Percentiles rank a stretch among this genome's conserved stretches.
Evolutionary conservation across 495 filamentous ascomycete genomes (phyloP).

Genomic region (Aeminium ludgeri): DNA sequence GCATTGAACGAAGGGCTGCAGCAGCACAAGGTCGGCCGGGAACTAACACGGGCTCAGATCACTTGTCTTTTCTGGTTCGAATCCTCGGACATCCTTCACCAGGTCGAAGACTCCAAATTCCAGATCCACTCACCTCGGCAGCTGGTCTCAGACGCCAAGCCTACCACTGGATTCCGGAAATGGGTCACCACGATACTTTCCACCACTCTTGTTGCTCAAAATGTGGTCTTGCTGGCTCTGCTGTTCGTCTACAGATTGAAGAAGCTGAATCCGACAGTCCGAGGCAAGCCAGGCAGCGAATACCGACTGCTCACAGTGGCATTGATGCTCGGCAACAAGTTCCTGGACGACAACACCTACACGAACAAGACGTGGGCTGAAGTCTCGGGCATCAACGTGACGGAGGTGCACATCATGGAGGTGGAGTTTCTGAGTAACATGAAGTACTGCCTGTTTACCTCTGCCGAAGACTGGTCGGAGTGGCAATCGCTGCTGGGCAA

Average conservation of each 20-base stretch:
- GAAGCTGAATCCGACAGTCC: constrained; percentile 67
- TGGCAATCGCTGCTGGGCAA: constrained; percentile 70
- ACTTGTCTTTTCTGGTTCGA: constrained; percentile 99
- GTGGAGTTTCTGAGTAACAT: constrained; percentile 99
- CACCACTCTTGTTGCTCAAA: constrained; percentile 92
- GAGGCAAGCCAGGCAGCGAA: constrained; percentile 85
- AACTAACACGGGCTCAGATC: constrained; percentile 36
- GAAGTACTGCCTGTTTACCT: constrained; percentile 79
- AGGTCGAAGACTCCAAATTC: constrained; percentile 48
- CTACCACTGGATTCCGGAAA: constrained; percentile 66
- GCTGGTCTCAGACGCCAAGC: constrained; percentile 56
- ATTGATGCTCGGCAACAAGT: constrained; percentile 98
- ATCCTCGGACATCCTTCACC: constrained; percentile 54
- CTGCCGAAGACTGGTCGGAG: constrained; percentile 60
- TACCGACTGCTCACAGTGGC: constrained; percentile 91
- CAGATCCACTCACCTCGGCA: constrained; percentile 31
- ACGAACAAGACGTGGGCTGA: constrained; percentile 99
- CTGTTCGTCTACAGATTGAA: constrained; percentile 91
- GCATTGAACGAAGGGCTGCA: neutral
- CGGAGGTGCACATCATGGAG: constrained; percentile 97
- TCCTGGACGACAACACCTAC: constrained; percentile 97
- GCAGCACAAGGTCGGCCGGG: neutral
- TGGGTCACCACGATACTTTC: constrained; percentile 84
- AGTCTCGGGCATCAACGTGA: constrained; percentile 84
- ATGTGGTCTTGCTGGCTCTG: constrained; percentile 80